Conservation (phyloP, 2,329 filamentous ascomycete species). For the Pseudogymnoascus sp. region DNA sequence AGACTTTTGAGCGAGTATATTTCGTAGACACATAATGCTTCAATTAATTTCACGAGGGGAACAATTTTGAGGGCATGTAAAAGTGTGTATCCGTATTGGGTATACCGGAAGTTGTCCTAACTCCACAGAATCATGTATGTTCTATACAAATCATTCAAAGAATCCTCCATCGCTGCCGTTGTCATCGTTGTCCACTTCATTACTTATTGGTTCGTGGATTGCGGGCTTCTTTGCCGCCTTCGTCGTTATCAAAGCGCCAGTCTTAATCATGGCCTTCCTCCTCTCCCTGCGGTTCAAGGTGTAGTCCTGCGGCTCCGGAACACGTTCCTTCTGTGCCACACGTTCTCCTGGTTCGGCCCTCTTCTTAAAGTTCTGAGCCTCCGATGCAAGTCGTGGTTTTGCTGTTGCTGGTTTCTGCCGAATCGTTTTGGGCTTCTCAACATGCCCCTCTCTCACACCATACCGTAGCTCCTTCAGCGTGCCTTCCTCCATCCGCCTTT, state of each 20-base stretch:
- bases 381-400: constrained; percentile 8
- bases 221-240: constrained; percentile 22
- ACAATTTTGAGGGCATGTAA: neutral
- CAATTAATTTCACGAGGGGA: neutral
- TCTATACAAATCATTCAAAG: constrained; percentile 37
- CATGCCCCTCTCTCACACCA: constrained; percentile 20
- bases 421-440: constrained; percentile 19
- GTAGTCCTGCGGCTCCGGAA: constrained; percentile 10
- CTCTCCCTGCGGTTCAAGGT: constrained; percentile 18
- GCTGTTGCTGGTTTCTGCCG: neutral
- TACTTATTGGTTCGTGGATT: constrained; percentile 14
- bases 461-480: constrained; percentile 24
- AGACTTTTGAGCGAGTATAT: neutral
- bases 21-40: neutral
- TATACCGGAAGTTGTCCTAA: neutral
- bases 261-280: constrained; percentile 28
- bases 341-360: neutral
- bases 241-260: neutral
- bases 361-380: constrained; percentile 1
- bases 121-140: constrained; percentile 10
- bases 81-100: neutral
- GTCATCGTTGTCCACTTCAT: constrained; percentile 25
- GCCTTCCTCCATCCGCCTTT: constrained; percentile 53
- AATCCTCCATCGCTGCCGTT: constrained; percentile 49
- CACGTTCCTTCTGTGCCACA: constrained; percentile 12